Base-by-base conservation (phyloP, 208 protist species). In the Porcisia deanei region DNA sequence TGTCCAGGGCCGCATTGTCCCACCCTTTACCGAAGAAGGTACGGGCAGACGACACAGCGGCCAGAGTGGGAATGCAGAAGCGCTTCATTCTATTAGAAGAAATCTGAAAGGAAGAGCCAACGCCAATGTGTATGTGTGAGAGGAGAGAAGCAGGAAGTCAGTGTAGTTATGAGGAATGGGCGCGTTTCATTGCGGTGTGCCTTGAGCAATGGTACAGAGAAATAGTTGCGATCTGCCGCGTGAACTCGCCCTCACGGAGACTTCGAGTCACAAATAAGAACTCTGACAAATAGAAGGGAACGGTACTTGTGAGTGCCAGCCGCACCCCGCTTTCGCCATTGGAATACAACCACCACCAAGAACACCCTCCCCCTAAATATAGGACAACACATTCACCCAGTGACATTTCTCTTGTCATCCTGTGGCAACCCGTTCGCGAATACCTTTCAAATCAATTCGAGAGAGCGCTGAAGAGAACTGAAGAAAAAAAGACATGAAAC, bases 21-120 rank as follows among this genome's bases (percentile, higher is more conserved):
- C 92, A 97, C 47, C 92, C 92, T 83, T 97, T 97, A 52, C 92
- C 92, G 74, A 97, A 97, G 82, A 97, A 97, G 75, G 86, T 88
- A 75, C 92, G 92, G 76, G 82, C 83, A 45, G 65, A 73, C 39
- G 82, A 76, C 70, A 84, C 81, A 2, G 79, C 76, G 41, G 84
- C 77, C 49, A 91, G 73, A 71, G 84, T 83, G 47, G 87, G 81
- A 54, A 80, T 84, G 77, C 81, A 89, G 82, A 95, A 91, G 71
- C 91, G 91, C 84, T 93, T 90, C 89, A 93, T 92, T 88, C 84
- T 90, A 82, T 68, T 71, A 52, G 37, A 57, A 34, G 54, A 81
- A 73, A 65, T 73, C 45, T 70, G 9, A 55, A 43, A 72, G 20
- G 25, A 20, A 43, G 34, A 58, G 6, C 30, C n/a, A 58, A 7